Conservation (phyloP, 345 rosid genomes). For the Citrus maxima region DNA sequence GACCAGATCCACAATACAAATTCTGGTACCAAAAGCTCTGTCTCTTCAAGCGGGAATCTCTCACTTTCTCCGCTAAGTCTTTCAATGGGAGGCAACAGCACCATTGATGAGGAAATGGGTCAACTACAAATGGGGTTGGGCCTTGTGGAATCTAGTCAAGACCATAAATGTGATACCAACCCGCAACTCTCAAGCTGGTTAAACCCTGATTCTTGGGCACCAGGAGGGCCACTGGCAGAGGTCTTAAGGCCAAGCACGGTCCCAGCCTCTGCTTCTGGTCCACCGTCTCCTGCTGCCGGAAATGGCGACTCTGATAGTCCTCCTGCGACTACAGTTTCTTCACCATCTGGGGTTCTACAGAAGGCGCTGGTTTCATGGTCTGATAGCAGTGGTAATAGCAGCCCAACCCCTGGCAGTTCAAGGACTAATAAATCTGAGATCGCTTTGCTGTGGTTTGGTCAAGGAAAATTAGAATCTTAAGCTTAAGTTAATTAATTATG, state of each 20-base stretch:
- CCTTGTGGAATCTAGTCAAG: constrained; percentile 24
- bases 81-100: constrained; percentile 47
- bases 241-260: constrained; percentile 40
- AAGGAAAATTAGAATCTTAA: constrained; percentile 16
- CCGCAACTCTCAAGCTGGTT: constrained; percentile 36
- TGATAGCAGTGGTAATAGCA: constrained; percentile 57
- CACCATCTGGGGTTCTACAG: constrained; percentile 59
- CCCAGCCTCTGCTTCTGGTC: constrained; percentile 14
- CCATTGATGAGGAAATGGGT: constrained; percentile 37
- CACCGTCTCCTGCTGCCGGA: constrained; percentile 18
- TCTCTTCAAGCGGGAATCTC: constrained; percentile 37
- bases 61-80: constrained; percentile 44
- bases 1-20: constrained; percentile 12
- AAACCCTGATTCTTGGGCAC: constrained; percentile 35
- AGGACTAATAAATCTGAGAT: constrained; percentile 31
- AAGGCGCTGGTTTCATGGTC: constrained; percentile 52
- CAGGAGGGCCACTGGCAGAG: constrained; percentile 83
- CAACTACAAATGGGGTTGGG: constrained; percentile 38
- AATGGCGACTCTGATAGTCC: constrained; percentile 29
- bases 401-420: constrained; percentile 35
- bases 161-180: constrained; percentile 23
- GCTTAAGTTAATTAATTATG: neutral
- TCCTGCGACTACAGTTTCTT: constrained; percentile 33
- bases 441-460: constrained; percentile 34
- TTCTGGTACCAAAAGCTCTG: constrained; percentile 24